These are phyloP conservation scores for Phytophthora fragariaefolia DNA, from an alignment of 352 stramenopile genomes.

Conservation along the genomic window DNA sequence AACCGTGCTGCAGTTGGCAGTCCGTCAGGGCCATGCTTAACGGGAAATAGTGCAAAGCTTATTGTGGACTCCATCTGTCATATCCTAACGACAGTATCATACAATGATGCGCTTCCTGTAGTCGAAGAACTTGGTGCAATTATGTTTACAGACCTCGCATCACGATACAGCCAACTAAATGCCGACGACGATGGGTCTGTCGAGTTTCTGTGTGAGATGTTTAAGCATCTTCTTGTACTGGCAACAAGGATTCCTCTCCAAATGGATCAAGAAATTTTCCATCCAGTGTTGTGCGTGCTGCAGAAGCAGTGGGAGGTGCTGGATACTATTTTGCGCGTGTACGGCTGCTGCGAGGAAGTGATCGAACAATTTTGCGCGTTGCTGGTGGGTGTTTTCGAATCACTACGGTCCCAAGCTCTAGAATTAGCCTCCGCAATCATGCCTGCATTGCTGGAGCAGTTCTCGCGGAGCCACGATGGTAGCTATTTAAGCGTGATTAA, in stretches of 20 bases:
- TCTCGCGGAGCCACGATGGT: slow-evolving; percentile 61
- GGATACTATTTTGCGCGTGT: slow-evolving; percentile 58
- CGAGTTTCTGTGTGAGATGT: slow-evolving; percentile 65
- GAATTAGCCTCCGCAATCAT: slow-evolving; percentile 69
- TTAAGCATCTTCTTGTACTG: slow-evolving; percentile 67
- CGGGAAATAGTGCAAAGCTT: slow-evolving; percentile 55
- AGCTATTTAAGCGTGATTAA: slow-evolving; percentile 76
- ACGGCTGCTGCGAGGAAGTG: slow-evolving; percentile 61
- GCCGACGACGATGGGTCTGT: slow-evolving; percentile 54
- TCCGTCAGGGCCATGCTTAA: slow-evolving; percentile 34
- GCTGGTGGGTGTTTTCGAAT: slow-evolving; percentile 66
- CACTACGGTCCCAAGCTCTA: slow-evolving; percentile 64
- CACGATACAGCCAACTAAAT: slow-evolving; percentile 51
- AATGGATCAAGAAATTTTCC: slow-evolving; percentile 65
- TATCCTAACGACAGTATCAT: slow-evolving; percentile 66
- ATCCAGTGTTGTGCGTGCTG: slow-evolving; percentile 63
- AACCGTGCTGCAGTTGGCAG: slow-evolving; percentile 39
- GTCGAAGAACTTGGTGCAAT: slow-evolving; percentile 67
- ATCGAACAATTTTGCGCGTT: slow-evolving; percentile 62
- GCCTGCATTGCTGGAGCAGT: slow-evolving; percentile 67
- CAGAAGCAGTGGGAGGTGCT: slow-evolving; percentile 67
- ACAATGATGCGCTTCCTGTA: slow-evolving; percentile 66
- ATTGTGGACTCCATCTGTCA: slow-evolving; percentile 79
- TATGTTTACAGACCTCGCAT: slow-evolving; percentile 71
- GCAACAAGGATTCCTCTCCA: slow-evolving; percentile 62